phyloP scores from a whole-genome alignment of 495 filamentous ascomycete species.

The Aspergillus baeticus region DNA sequence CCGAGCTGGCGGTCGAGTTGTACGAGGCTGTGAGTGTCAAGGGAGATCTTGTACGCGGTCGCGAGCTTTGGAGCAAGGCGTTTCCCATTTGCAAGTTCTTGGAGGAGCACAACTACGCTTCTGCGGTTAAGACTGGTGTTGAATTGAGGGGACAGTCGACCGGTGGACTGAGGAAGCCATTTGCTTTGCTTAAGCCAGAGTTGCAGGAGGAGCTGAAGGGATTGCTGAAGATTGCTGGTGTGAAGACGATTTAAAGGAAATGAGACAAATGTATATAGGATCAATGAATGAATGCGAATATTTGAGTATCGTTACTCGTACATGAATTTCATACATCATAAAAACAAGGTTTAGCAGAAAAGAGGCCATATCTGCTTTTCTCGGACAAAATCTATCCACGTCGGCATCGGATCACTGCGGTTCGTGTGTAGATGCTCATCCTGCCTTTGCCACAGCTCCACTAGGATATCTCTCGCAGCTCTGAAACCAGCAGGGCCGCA shows the following conservation, averaged over 20 bases:
- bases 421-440: slow-evolving; percentile 26
- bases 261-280: not conserved
- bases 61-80: slow-evolving; percentile 34
- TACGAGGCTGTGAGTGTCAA: slow-evolving; percentile 33
- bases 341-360: slow-evolving; percentile 22
- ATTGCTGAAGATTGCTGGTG: slow-evolving; percentile 30
- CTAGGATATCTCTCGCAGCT: slow-evolving; percentile 27
- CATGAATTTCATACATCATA: not conserved
- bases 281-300: not conserved
- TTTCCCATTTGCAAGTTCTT: slow-evolving; percentile 39
- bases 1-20: slow-evolving; percentile 34
- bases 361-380: slow-evolving; percentile 31
- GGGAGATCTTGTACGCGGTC: slow-evolving; percentile 28
- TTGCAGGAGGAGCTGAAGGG: slow-evolving; percentile 26
- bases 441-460: slow-evolving; percentile 29
- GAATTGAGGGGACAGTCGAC: slow-evolving; percentile 33
- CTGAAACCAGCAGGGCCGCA: slow-evolving; percentile 26
- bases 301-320: not conserved
- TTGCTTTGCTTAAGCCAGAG: slow-evolving; percentile 26
- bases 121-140: slow-evolving; percentile 36
- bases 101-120: slow-evolving; percentile 33
- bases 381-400: slow-evolving; percentile 29
- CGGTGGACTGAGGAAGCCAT: slow-evolving; percentile 35
- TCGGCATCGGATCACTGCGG: slow-evolving; percentile 26
- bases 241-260: slow-evolving; percentile 28